Percentiles rank a stretch among this genome's conserved stretches.
Conservation (phyloP, 2,329 filamentous ascomycete species). For the Xylariaceae sp. region DNA sequence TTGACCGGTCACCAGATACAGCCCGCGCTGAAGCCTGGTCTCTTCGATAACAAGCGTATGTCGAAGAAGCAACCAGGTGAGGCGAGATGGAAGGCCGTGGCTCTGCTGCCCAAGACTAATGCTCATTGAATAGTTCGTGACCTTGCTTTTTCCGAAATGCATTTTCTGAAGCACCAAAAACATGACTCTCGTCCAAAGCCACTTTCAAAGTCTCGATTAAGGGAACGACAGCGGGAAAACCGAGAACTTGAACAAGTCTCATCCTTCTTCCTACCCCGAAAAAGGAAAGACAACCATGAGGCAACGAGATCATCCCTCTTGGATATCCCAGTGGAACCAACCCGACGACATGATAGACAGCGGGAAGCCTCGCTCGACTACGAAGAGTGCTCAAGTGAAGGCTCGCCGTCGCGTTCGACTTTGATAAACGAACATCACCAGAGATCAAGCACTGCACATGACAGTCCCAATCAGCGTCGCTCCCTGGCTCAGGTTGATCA, state of each 20-base stretch:
- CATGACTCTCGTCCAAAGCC: conserved; percentile 13
- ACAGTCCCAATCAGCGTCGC: too few species aligned
- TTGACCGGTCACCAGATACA: conserved; percentile 18
- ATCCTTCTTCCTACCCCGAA: conserved; percentile 29
- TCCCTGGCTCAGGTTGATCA: too few species aligned
- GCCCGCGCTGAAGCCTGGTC: conserved; percentile 28
- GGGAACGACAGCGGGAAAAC: conserved; percentile 20
- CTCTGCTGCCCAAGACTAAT: too few species aligned
- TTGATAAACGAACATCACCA: too few species aligned
- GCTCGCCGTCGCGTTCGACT: too few species aligned
- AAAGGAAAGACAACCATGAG: too few species aligned
- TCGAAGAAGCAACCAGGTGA: conserved; percentile 29
- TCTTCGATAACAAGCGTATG: conserved; percentile 38
- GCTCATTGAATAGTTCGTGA: conserved; percentile 38
- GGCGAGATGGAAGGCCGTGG: conserved; percentile 11
- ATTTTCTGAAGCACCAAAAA: conserved; percentile 29
- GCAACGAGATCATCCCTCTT: too few species aligned
- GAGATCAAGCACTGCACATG: too few species aligned
- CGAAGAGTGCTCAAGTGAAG: too few species aligned
- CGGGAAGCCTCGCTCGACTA: too few species aligned
- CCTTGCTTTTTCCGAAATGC: conserved; percentile 45
- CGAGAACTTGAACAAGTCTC: conserved; percentile 29
- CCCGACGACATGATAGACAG: too few species aligned
- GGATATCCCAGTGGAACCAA: too few species aligned
- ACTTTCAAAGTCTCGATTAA: conserved; percentile 14